A percentile compares a stretch with the other conserved stretches of the same genome.
Evolutionary conservation across 176 grass and related monocot genomes (phyloP).

Genomic region (Eragrostis nindensis): DNA sequence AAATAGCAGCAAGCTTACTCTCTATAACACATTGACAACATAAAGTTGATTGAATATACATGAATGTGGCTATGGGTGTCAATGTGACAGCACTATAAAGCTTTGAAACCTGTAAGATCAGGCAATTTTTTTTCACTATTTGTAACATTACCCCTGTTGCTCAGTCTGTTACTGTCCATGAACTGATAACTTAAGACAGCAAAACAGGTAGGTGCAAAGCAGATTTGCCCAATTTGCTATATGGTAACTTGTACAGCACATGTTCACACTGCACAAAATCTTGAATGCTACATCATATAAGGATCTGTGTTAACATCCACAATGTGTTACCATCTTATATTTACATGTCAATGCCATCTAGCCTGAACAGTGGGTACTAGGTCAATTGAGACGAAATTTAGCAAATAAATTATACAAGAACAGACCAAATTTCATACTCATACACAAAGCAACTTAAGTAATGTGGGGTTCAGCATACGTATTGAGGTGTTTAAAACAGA

Average conservation of each 20-base stretch:
- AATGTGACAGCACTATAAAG: not conserved
- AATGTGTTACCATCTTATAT: not conserved
- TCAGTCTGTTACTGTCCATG: not conserved
- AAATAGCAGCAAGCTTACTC: not conserved
- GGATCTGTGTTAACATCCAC: not conserved
- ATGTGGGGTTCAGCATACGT: conserved; percentile 1
- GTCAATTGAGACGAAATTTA: not conserved
- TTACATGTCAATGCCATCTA: conserved; percentile 16
- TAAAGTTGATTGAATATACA: not conserved
- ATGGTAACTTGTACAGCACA: not conserved
- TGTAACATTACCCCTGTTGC: not conserved
- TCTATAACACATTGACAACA: conserved; percentile 1
- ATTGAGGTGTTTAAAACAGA: not conserved
- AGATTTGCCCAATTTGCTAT: conserved; percentile 1
- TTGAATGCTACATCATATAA: not conserved
- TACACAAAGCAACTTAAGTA: conserved; percentile 22
- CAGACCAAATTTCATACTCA: not conserved
- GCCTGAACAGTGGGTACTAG: not conserved
- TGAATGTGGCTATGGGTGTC: not conserved
- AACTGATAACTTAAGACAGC: not conserved
- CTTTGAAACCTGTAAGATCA: not conserved
- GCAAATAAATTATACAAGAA: not conserved
- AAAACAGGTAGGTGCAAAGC: too few species aligned
- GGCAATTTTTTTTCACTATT: not conserved
- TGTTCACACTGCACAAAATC: not conserved